Conservation (phyloP, 177 flowering plant species). For the Vitis hybrid region DNA sequence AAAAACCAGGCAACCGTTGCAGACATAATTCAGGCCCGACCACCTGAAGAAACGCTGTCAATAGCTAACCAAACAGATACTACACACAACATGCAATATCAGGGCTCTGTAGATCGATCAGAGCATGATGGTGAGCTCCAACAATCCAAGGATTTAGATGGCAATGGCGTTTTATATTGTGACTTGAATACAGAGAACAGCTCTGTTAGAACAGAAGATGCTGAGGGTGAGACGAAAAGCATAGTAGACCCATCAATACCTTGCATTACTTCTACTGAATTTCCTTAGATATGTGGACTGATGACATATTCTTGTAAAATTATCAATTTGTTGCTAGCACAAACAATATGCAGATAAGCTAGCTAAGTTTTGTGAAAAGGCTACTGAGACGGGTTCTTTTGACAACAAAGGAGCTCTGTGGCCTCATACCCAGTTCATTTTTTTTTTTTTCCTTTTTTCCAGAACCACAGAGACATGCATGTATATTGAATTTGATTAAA, state of each 20-base stretch:
- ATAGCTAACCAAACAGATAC: conserved; percentile 20
- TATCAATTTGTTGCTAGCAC: no score
- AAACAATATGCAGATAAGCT: no score
- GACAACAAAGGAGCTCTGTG: no score
- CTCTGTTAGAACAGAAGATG: conserved; percentile 7
- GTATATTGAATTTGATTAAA: no score
- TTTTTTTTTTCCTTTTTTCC: no score
- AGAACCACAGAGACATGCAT: no score
- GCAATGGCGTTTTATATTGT: conserved; percentile 43
- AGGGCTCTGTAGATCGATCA: conserved; percentile 9
- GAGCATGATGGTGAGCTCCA: conserved; percentile 8
- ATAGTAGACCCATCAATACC: conserved; percentile 3
- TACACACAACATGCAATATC: conserved; percentile 6
- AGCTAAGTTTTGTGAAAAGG: no score
- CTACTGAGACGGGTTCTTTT: no score
- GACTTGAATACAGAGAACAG: conserved; percentile 34
- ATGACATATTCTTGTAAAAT: no score
- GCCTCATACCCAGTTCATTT: no score
- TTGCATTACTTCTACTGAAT: conserved; percentile 1
- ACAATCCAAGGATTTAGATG: conserved; percentile 28
- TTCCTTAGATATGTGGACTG: not conserved
- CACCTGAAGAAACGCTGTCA: conserved; percentile 16
- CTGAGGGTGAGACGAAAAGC: not conserved
- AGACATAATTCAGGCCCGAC: conserved; percentile 32
- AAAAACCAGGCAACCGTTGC: conserved; percentile 52